Percentiles rank a stretch among this genome's conserved stretches.
Evolutionary conservation across 371 early-diverging fungal genomes (phyloP).

Genomic region (Fennellomyces sp.): DNA sequence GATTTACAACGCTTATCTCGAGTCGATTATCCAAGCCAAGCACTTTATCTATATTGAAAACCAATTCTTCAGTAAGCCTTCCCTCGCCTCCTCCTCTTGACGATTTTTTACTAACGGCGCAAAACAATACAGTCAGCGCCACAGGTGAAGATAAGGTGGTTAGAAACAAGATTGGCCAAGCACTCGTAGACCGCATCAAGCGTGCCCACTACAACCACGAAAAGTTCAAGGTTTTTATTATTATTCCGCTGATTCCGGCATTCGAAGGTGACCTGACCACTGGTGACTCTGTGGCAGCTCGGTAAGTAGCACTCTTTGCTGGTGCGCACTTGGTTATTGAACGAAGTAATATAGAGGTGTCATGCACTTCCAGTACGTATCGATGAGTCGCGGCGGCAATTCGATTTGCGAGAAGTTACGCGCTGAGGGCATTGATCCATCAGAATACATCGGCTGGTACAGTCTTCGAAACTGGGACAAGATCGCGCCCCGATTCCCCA

Average conservation of each 20-base stretch:
- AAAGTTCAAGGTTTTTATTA: constrained; percentile 81
- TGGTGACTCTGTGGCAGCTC: constrained; percentile 72
- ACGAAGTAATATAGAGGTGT: constrained; percentile 42
- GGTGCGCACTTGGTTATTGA: neutral
- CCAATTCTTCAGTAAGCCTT: constrained; percentile 86
- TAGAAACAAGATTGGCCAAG: constrained; percentile 55
- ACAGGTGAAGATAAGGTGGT: constrained; percentile 47
- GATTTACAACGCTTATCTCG: constrained; percentile 85
- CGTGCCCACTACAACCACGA: constrained; percentile 68
- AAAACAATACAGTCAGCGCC: constrained; percentile 40
- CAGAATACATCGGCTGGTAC: constrained; percentile 79
- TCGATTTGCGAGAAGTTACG: constrained; percentile 69
- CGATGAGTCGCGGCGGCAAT: constrained; percentile 80
- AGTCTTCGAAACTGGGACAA: constrained; percentile 76
- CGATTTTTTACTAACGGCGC: no score
- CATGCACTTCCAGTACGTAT: constrained; percentile 84
- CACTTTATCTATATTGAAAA: constrained; percentile 96
- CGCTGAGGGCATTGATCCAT: constrained; percentile 69
- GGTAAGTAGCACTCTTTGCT: constrained; percentile 34
- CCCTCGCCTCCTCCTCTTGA: no score
- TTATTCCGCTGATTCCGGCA: constrained; percentile 92
- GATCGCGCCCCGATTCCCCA: constrained; percentile 26
- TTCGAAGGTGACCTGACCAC: constrained; percentile 85
- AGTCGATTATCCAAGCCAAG: constrained; percentile 75
- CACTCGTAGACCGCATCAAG: constrained; percentile 79